Evolutionary conservation across 2,329 filamentous ascomycete genomes (phyloP).

Genomic region (Delphinella strobiligena): DNA sequence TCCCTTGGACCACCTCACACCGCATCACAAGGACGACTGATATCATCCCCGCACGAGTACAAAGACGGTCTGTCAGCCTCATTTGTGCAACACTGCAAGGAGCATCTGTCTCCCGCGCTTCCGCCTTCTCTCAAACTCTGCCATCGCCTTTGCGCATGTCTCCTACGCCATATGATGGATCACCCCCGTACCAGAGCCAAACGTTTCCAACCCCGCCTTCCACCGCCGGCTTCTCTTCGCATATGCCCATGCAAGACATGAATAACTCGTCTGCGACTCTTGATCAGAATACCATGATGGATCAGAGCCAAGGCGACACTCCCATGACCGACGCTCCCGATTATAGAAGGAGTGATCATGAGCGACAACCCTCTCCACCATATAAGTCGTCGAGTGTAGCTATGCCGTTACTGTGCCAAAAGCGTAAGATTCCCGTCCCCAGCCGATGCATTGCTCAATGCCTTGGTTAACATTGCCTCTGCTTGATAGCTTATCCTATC

Average conservation of each 20-base stretch:
- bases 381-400: slow-evolving; percentile 8
- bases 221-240: slow-evolving; percentile 18
- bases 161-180: slow-evolving; percentile 25
- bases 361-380: slow-evolving; percentile 24
- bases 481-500: slow-evolving; percentile 21
- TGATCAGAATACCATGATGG: slow-evolving; percentile 12
- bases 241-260: slow-evolving; percentile 5
- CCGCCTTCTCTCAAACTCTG: slow-evolving; percentile 37
- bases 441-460: slow-evolving; percentile 1
- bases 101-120: too few species aligned
- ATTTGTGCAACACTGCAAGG: too few species aligned
- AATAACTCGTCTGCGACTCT: slow-evolving; percentile 7
- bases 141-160: slow-evolving; percentile 36
- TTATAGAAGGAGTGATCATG: slow-evolving; percentile 34
- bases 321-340: slow-evolving; percentile 17
- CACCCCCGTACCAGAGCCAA: slow-evolving; percentile 15
- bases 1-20: too few species aligned
- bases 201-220: slow-evolving; percentile 31
- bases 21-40: too few species aligned
- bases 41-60: too few species aligned
- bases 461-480: slow-evolving; percentile 19
- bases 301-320: slow-evolving; percentile 14
- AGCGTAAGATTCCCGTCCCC: slow-evolving; percentile 18
- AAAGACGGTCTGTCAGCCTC: too few species aligned
- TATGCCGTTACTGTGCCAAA: slow-evolving; percentile 25